Conservation (phyloP, 2,329 filamentous ascomycete genomes). For the Penicillium corylophilum region DNA sequence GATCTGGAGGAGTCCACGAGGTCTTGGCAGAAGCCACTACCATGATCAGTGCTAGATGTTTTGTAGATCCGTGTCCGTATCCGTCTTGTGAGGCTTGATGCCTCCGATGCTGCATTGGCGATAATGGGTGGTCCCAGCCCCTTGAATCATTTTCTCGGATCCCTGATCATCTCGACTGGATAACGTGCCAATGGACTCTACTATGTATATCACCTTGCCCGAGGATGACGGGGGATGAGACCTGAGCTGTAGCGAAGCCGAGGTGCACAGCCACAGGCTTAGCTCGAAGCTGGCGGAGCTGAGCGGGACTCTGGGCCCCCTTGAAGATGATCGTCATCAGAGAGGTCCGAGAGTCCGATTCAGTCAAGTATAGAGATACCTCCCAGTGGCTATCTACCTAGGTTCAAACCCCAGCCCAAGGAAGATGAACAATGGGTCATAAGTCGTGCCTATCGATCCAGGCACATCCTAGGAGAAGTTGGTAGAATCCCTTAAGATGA, state of each 20-base stretch:
- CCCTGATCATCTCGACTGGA: not conserved
- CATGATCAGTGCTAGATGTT: not conserved
- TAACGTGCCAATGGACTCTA: not conserved
- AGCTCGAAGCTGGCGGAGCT: slow-evolving; percentile 1
- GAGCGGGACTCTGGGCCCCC: not conserved
- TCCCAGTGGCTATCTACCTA: no score
- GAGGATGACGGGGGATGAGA: slow-evolving; percentile 15
- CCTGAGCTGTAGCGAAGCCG: slow-evolving; percentile 3
- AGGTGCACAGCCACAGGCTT: slow-evolving; percentile 17
- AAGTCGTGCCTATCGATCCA: no score
- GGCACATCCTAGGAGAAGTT: no score
- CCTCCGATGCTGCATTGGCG: not conserved
- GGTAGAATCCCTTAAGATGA: no score
- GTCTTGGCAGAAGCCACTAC: slow-evolving; percentile 9
- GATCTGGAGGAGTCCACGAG: slow-evolving; percentile 2
- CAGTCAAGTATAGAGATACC: not conserved
- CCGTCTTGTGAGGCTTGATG: no score
- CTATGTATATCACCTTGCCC: not conserved
- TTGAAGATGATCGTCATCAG: not conserved
- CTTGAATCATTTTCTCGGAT: not conserved
- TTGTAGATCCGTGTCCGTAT: not conserved
- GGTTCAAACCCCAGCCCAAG: no score
- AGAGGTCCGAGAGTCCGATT: not conserved
- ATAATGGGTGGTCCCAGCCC: not conserved
- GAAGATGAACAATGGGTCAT: no score